Evolutionary conservation across 192 early-diverging fungal genomes (phyloP), one percentile per base, ranked within the genome.

Genomic region (Coemansia sp.): DNA sequence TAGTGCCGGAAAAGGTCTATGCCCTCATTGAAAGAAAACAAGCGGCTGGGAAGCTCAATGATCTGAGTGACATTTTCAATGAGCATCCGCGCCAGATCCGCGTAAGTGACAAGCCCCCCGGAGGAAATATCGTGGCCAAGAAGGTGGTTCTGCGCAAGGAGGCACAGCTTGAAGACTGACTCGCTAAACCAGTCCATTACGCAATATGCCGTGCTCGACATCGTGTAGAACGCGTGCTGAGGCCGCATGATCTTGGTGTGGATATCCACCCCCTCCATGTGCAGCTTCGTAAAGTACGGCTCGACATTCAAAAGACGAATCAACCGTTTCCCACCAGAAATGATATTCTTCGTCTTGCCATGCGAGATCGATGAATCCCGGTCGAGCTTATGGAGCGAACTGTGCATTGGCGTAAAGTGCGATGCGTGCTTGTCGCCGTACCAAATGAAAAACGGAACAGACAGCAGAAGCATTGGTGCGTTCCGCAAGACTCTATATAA

Each of bases 271-370:
- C 82, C 64, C 4, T 70, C 62, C 21, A 79, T 61, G 34, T 90
- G 87, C 10, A 67, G 66, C 5, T 49, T 29, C 33, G 74, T 67
- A 57, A 92, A 93, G 13, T 75, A 75, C 39, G 84, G 43, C 29
- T 84, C 82, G 5, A 64, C 81, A 35, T 68, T 63, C 59, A 86
- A 87, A 0, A 91, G 84, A 20, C 92, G 88, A 57, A 94, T 86
- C 37, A 83, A 82, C 8, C 86, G 79, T n/a, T 87, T 61, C 1
- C 90, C 92, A 25, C 90, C 89, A 4, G 7, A 4, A 18, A 79
- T 67, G 23, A 68, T 31, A 23, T 45, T 43, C 4, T 12, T 49
- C 20, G 60, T 58, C 2, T 57, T 34, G n/a, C 34, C 33, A 1
- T 57, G 33, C 12, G 52, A 53, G 12, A 62, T 16, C 0, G 29